Evolutionary conservation across 2,329 filamentous ascomycete species (phyloP), one percentile per base, ranked within the genome.

Genomic region (Aulographum hederae): DNA sequence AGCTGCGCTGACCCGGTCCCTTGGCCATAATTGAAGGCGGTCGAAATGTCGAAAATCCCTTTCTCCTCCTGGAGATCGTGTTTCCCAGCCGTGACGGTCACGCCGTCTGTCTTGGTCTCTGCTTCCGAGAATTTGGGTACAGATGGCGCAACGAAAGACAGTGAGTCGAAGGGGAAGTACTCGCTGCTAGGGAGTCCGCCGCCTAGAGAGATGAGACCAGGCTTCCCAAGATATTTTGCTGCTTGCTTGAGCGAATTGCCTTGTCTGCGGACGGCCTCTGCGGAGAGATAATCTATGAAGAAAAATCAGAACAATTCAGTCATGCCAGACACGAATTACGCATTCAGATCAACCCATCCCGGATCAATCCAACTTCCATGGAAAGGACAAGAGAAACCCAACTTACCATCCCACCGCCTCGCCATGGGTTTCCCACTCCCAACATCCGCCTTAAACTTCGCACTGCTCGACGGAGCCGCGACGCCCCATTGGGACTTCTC

Each of bases 1-100:
- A 98, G 63, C 56, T 93, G 89, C 3, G 82, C 78, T 8, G 81
- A 72, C 13, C 89, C 89, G 13, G 73, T 73, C 6, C 84, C 75
- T 56, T 93, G 84, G 20, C 79, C 81, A 51, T 98, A 98, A 57
- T 98, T 95, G 50, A 94, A 73, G 1, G 78, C 78, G 38, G 91
- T 81, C 28, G 79, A 72, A 32, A 98, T 69, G 56, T 98, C 89
- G 58, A 53, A 73, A 17, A 62, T 53, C 26, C 66, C 66, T 38
- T 63, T 72, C 14, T 67, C 70, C 30, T 78, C 63, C 10, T 63
- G 61, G 15, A 78, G 70, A 56, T 94, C 86, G 52, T 93, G 74
- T 58, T 94, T 98, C 29, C 79, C 81, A 14, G 81, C 70, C 15
- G 56, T 69, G 21, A 85, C 45, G 3, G 64, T 58, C 16, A 65